phyloP scores from a whole-genome alignment of 129 eudicot species.

The Tagetes patula region DNA sequence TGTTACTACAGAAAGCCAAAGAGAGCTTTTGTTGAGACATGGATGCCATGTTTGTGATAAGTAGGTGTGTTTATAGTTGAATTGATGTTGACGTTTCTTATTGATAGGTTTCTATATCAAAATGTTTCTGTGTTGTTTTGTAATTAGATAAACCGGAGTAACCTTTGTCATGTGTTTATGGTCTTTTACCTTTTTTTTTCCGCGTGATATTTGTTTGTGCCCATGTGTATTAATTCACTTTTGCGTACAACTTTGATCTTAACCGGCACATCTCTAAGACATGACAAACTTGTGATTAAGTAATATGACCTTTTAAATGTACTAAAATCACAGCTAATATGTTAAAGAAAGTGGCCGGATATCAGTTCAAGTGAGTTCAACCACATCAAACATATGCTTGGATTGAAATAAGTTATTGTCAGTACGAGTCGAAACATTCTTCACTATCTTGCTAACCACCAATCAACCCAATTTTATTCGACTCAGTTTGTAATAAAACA shows the following conservation, averaged over 20 bases:
- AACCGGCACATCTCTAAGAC: too few relatives aligned
- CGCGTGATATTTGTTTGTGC: too few relatives aligned
- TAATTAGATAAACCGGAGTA: constrained; percentile 2
- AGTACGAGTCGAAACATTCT: neutral
- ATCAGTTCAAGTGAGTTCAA: neutral
- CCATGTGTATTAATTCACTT: too few relatives aligned
- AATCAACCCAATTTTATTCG: neutral
- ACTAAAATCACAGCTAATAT: neutral
- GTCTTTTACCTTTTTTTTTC: too few relatives aligned
- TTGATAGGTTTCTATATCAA: neutral
- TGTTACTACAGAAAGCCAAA: constrained; percentile 31
- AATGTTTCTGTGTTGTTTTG: neutral
- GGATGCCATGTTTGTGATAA: constrained; percentile 52
- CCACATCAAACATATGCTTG: neutral
- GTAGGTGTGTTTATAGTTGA: neutral
- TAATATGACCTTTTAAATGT: too few relatives aligned
- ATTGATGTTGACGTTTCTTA: neutral
- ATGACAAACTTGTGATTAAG: too few relatives aligned
- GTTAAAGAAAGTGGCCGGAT: neutral
- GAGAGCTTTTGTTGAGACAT: constrained; percentile 39
- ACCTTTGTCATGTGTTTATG: neutral
- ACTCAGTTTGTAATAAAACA: neutral
- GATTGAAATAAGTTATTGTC: neutral
- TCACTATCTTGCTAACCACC: neutral
- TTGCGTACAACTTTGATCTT: too few relatives aligned